Conservation (phyloP, 2,329 filamentous ascomycete species). For the Penicillium sp. region DNA sequence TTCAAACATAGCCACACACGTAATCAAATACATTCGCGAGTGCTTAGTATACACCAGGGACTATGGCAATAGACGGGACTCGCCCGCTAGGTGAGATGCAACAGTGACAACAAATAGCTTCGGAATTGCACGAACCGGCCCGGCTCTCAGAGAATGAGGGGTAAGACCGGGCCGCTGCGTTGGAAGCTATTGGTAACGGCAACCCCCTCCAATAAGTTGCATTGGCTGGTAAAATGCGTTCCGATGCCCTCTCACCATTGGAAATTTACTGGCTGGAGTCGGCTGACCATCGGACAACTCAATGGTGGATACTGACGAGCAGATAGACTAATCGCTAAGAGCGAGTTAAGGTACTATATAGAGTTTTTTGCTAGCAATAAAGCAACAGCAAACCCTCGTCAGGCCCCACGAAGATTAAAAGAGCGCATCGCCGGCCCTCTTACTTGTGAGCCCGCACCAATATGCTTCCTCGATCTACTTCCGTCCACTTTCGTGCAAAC, state of each 20-base stretch:
- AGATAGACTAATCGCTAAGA: background rate
- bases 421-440: background rate
- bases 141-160: background rate
- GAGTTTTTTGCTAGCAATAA: background rate
- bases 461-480: slow-evolving; percentile 7
- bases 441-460: background rate
- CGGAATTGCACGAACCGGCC: background rate
- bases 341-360: background rate
- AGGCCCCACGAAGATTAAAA: background rate
- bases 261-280: slow-evolving; percentile 12
- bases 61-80: background rate
- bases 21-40: no score
- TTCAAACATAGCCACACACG: no score
- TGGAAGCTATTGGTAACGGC: background rate
- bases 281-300: slow-evolving; percentile 6
- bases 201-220: background rate
- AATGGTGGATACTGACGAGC: slow-evolving; percentile 1
- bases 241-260: slow-evolving; percentile 14
- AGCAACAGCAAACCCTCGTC: background rate
- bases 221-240: slow-evolving; percentile 1
- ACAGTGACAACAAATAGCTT: background rate
- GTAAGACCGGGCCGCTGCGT: background rate
- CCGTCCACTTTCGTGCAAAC: background rate
- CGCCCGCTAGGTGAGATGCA: background rate
- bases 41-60: background rate